Evolutionary conservation across 106 monocot genomes (phyloP), one percentile per base, ranked within the genome.

Genomic region (Platanthera guangdongensis): DNA sequence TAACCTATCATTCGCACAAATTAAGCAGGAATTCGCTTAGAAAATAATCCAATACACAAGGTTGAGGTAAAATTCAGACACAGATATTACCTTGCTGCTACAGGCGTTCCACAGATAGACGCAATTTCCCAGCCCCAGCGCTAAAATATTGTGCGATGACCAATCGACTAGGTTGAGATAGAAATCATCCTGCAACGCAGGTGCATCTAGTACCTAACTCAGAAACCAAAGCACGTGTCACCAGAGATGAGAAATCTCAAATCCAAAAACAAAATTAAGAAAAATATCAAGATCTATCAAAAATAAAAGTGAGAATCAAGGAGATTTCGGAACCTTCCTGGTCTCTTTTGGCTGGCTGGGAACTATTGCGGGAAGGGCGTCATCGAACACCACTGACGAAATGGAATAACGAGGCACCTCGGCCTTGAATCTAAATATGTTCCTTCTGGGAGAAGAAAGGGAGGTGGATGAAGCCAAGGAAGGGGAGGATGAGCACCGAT

Each of bases 51-150:
- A 65, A 65, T 32, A 25, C 9, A 32, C 65, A 30, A 13, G 65
- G 65, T 32, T 32, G n/a, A 70, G 45, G 22, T 1, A 48, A 48
- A 70, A 70, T 48, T 70, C 47, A 14, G 70, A 48, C 4, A 12
- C 76, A 82, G 52, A 81, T 64, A 52, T 52, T 19, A 89, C 96
- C 93, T 94, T 97, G 84, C 96, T 91, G 71, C 93, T 99, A 79
- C 94, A 99, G 10, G 92, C 97, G 88, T 94, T 99, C 97, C 97
- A 99, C n/a, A 99, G 79, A 79, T 99, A 99, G 47, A 99, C 97
- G 46, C 89, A 92, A 84, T 92, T 94, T 13, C 97, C 97, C 80
- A 99, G 68, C 19, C 92, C 94, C 62, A 99, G 91, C 5, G 94
- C 91, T 59, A 99, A 59, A 74, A 99, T 82, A 90, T 99, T 99